phyloP scores from a whole-genome alignment of 805 yeast species.

The Metschnikowia peoriensis region DNA sequence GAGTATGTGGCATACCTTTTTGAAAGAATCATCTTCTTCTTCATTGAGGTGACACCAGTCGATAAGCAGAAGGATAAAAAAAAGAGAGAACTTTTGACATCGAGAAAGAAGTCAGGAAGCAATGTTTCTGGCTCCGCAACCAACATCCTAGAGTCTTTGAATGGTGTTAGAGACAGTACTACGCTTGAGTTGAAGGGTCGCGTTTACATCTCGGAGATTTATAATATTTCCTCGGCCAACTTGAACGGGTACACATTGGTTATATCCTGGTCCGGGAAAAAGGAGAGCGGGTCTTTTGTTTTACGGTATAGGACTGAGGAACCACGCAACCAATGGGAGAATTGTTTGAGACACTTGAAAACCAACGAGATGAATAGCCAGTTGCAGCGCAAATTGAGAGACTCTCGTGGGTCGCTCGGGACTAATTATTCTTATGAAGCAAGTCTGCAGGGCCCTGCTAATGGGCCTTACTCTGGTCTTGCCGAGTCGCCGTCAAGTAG shows the following conservation, averaged over 20 bases:
- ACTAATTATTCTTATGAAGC: slow-evolving; percentile 29
- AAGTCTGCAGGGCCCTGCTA: slow-evolving; percentile 1
- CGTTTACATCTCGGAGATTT: slow-evolving; percentile 68
- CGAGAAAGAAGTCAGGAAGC: slow-evolving; percentile 47
- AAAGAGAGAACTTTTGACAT: slow-evolving; percentile 41
- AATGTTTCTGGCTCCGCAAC: slow-evolving; percentile 43
- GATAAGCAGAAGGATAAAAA: slow-evolving; percentile 34
- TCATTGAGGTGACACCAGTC: slow-evolving; percentile 28
- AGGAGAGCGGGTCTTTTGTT: slow-evolving; percentile 83
- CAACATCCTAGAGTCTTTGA: slow-evolving; percentile 36
- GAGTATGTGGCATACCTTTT: slow-evolving; percentile 89
- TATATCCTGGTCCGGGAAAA: slow-evolving; percentile 79
- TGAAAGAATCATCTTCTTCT: slow-evolving; percentile 59
- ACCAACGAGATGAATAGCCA: slow-evolving; percentile 40
- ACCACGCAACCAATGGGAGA: slow-evolving; percentile 76
- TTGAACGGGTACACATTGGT: slow-evolving; percentile 56
- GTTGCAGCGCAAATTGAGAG: slow-evolving; percentile 35
- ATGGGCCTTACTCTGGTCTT: slow-evolving; percentile 3
- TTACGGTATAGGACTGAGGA: slow-evolving; percentile 84
- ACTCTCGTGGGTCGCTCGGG: slow-evolving; percentile 29
- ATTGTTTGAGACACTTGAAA: slow-evolving; percentile 53
- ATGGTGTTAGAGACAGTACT: slow-evolving; percentile 26
- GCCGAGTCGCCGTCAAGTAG: slow-evolving; percentile 7
- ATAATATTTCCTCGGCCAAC: slow-evolving; percentile 38
- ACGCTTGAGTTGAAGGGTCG: slow-evolving; percentile 70